These are phyloP conservation scores for Colletotrichum horii DNA, from an alignment of 2,329 filamentous ascomycete genomes.

Conservation along the genomic window DNA sequence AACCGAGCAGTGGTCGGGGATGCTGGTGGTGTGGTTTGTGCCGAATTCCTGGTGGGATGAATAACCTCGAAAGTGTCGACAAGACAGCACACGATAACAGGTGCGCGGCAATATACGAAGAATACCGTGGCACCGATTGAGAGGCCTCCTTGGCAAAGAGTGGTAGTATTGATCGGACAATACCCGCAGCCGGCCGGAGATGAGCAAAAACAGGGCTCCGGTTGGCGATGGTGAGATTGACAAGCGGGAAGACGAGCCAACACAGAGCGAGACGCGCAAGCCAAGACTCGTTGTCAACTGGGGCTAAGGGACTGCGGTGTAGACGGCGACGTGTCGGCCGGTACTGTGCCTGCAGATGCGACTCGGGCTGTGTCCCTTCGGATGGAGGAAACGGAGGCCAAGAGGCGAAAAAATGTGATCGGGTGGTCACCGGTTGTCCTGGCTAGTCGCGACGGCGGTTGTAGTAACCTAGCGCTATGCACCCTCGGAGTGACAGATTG, in stretches of 20 bases:
- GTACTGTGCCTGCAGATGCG: neutral
- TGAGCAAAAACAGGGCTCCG: neutral
- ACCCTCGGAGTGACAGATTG: neutral
- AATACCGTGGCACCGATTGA: neutral
- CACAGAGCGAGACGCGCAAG: neutral
- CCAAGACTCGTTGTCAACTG: neutral
- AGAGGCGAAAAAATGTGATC: neutral
- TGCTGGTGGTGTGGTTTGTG: neutral
- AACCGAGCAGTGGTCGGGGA: constrained; percentile 17
- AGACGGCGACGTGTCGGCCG: neutral
- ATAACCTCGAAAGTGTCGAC: neutral
- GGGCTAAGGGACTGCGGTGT: neutral
- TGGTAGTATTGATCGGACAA: neutral
- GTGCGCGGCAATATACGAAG: neutral
- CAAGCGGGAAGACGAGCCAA: neutral
- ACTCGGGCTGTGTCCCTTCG: constrained; percentile 2
- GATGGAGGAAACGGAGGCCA: neutral
- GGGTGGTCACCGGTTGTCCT: neutral
- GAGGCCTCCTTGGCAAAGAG: constrained; percentile 10
- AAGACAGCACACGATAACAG: neutral
- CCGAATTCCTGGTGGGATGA: neutral
- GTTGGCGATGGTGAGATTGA: neutral
- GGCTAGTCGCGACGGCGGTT: neutral
- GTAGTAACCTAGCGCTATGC: constrained; percentile 10
- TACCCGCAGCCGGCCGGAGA: neutral